phyloP scores from a whole-genome alignment of 2,329 filamentous ascomycete genomes.

The Tolypocladium tropicale region DNA sequence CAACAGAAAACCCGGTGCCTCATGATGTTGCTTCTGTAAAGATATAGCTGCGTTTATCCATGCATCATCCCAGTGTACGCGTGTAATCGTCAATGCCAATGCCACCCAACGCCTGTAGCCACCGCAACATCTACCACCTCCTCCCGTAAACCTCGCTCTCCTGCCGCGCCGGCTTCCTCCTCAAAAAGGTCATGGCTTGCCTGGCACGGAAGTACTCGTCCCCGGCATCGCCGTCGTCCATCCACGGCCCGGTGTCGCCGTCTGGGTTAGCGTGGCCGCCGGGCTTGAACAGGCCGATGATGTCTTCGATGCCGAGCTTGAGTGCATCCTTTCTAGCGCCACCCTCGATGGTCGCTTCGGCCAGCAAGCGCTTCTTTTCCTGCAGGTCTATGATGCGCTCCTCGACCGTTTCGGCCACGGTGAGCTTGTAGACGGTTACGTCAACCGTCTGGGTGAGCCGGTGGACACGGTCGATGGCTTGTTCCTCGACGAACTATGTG shows the following conservation, averaged over 20 bases:
- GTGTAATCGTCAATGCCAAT: not conserved
- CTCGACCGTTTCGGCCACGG: constrained; percentile 78
- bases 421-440: constrained; percentile 91
- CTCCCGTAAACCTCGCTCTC: constrained; percentile 31
- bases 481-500: constrained; percentile 85
- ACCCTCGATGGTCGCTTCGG: constrained; percentile 83
- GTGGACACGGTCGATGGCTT: constrained; percentile 96
- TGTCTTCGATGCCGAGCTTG: constrained; percentile 88
- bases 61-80: not conserved
- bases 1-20: too few species aligned
- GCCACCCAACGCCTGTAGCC: not conserved
- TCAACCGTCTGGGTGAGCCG: constrained; percentile 95
- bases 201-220: constrained; percentile 9
- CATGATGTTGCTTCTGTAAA: too few species aligned
- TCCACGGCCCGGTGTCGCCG: constrained; percentile 19
- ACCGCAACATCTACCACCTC: constrained; percentile 22
- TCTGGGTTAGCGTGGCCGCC: constrained; percentile 31
- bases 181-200: constrained; percentile 14
- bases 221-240: constrained; percentile 5
- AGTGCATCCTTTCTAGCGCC: constrained; percentile 61
- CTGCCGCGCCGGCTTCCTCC: constrained; percentile 18
- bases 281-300: constrained; percentile 77
- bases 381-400: constrained; percentile 91
- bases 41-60: not conserved
- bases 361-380: constrained; percentile 83